These are phyloP conservation scores for Cyclotella atomus DNA, from an alignment of 108 stramenopile genomes.

Conservation along the genomic window DNA sequence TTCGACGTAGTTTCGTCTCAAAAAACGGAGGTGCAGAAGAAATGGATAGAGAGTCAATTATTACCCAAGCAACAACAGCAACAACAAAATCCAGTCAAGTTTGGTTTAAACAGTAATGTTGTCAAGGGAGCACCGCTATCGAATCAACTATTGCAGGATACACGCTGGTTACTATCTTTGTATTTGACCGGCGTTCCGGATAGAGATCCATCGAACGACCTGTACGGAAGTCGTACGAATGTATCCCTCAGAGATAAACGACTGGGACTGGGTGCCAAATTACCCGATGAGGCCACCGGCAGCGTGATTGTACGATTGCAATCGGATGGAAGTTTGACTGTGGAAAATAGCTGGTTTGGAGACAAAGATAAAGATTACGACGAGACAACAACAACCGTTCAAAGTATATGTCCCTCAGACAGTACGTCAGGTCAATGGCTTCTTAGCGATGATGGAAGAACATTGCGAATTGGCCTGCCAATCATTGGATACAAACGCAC, in stretches of 20 bases:
- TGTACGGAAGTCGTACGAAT: constrained; percentile 73
- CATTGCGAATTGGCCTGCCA: constrained; percentile 69
- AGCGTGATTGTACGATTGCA: constrained; percentile 53
- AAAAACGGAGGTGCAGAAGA: constrained; percentile 69
- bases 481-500: constrained; percentile 75
- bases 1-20: constrained; percentile 1
- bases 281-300: constrained; percentile 66
- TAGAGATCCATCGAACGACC: constrained; percentile 73
- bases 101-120: too few species aligned
- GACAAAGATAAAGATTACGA: not conserved
- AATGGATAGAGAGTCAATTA: constrained; percentile 65
- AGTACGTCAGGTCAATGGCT: constrained; percentile 69
- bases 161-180: constrained; percentile 40
- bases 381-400: not conserved
- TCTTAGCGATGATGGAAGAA: constrained; percentile 65
- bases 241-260: constrained; percentile 66
- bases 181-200: constrained; percentile 77
- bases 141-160: not conserved
- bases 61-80: constrained; percentile 14
- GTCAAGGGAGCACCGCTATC: constrained; percentile 12
- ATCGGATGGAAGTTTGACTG: constrained; percentile 47
- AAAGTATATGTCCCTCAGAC: constrained; percentile 52
- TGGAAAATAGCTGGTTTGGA: constrained; percentile 22
- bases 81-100: too few species aligned
- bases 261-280: constrained; percentile 55